Percentiles rank a stretch among this genome's conserved stretches.
These are phyloP conservation scores for Amanita molliuscula DNA, from an alignment of 768 basidiomycete genomes.

Conservation along the genomic window DNA sequence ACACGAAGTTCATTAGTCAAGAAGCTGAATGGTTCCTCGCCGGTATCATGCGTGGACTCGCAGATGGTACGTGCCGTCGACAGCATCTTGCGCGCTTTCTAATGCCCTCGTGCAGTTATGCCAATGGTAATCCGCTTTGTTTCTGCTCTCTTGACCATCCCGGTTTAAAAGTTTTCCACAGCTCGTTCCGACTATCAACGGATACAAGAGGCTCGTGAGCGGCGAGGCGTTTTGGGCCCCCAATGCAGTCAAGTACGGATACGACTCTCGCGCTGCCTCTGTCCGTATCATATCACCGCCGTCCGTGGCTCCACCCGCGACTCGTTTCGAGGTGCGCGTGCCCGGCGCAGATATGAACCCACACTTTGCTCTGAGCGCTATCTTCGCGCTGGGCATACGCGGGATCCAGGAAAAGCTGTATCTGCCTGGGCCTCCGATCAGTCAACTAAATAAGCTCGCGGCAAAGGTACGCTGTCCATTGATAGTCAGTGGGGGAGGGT, in stretches of 20 bases:
- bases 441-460: constrained; percentile 29
- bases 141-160: neutral
- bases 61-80: constrained; percentile 54
- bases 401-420: constrained; percentile 74
- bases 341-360: constrained; percentile 98
- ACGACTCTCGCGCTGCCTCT: constrained; percentile 89
- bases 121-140: constrained; percentile 47
- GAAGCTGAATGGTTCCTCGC: constrained; percentile 91
- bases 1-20: constrained; percentile 77
- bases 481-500: neutral
- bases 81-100: neutral
- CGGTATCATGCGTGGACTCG: constrained; percentile 80
- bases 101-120: constrained; percentile 41
- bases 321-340: constrained; percentile 87
- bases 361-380: constrained; percentile 79
- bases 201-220: constrained; percentile 93
- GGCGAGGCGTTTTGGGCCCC: constrained; percentile 95
- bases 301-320: constrained; percentile 68
- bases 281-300: constrained; percentile 91
- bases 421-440: constrained; percentile 64
- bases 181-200: constrained; percentile 88
- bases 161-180: constrained; percentile 15
- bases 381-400: constrained; percentile 78
- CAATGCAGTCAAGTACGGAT: constrained; percentile 88
- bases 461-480: constrained; percentile 9